Evolutionary conservation across 2,329 filamentous ascomycete species (phyloP), one percentile per base, ranked within the genome.

Genomic region (Aulographum hederae): DNA sequence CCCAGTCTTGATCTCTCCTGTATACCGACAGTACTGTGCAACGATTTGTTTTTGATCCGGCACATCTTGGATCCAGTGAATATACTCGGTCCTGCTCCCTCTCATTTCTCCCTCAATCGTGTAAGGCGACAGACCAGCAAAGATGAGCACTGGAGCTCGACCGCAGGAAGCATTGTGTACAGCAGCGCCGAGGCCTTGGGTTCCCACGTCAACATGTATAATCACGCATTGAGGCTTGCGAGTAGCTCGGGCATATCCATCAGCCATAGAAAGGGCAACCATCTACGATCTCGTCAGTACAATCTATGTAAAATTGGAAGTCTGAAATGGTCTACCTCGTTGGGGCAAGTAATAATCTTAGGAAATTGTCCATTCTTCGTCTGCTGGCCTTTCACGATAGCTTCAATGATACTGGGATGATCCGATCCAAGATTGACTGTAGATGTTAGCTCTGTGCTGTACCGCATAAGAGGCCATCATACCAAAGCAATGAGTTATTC

Each of bases 1-100:
- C 12, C 80, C 81, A 2, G 77, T 76, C 57, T 84, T 85, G 51
- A 92, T 73, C 57, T 92, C 84, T 3, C 65, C 80, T 0, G 74
- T 58, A 46, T 89, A 92, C 6, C 82, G 68, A 49, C 84, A 92
- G 52, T 92, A 92, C 56, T 92, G 82, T 0, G 69, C 61, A 3
- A 92, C 60, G 36, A 92, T 85, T 43, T 73, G 67, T 49, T 77
- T 80, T 50, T 86, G 80, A 44, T 86, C 78, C 0, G 76, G 78
- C 3, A 84, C 75, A 51, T 86, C 78, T 45, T 86, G 79, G 19
- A 85, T 76, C 78, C 79, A 86, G 50, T 86, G 79, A 41, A 84
- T 85, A 48, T 80, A 85, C 52, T 86, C 80, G 2, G 78, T 84
- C 33, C 79, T 41, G 39, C 50, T 53, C 10, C 79, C 79, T 1